phyloP scores from a whole-genome alignment of 306 rosid species.

The Phaseolus lunatus region DNA sequence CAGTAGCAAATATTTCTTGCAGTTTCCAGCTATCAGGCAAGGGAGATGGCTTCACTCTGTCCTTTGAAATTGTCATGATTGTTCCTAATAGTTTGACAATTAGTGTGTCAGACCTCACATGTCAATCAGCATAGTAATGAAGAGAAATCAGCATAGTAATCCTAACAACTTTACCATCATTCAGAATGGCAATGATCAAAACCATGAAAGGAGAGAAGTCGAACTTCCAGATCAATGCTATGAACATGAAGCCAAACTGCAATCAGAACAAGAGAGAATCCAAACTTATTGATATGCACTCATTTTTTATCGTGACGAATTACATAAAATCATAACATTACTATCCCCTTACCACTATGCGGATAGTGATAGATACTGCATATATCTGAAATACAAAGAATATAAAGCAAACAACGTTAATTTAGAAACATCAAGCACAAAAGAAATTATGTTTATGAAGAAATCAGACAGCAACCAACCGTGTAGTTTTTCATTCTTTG shows the following conservation, averaged over 20 bases:
- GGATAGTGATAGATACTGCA: conserved; percentile 98
- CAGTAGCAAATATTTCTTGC: conserved; percentile 92
- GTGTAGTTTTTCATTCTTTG: conserved; percentile 99
- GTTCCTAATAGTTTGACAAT: conserved; percentile 66
- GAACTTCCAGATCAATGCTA: conserved; percentile 93
- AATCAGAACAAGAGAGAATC: conserved; percentile 33
- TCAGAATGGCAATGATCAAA: conserved; percentile 93
- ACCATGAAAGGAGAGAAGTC: conserved; percentile 99
- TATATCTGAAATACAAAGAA: conserved; percentile 69
- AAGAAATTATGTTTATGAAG: conserved; percentile 26
- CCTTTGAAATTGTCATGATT: conserved; percentile 99
- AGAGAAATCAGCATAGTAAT: conserved; percentile 7
- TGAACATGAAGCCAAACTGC: conserved; percentile 98
- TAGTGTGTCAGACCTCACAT: conserved; percentile 40
- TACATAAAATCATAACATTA: conserved; percentile 5
- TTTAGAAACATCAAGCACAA: conserved; percentile 26
- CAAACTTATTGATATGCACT: conserved; percentile 18
- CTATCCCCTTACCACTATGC: conserved; percentile 85
- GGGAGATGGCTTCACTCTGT: conserved; percentile 96
- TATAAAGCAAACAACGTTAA: neutral
- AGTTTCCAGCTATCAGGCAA: conserved; percentile 99
- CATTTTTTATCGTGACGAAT: neutral
- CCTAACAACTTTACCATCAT: conserved; percentile 71
- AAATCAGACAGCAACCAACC: conserved; percentile 53
- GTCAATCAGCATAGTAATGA: conserved; percentile 20